These are phyloP conservation scores for Rhizopogon parksii DNA, from an alignment of 1,284 basidiomycete species.

Conservation along the genomic window DNA sequence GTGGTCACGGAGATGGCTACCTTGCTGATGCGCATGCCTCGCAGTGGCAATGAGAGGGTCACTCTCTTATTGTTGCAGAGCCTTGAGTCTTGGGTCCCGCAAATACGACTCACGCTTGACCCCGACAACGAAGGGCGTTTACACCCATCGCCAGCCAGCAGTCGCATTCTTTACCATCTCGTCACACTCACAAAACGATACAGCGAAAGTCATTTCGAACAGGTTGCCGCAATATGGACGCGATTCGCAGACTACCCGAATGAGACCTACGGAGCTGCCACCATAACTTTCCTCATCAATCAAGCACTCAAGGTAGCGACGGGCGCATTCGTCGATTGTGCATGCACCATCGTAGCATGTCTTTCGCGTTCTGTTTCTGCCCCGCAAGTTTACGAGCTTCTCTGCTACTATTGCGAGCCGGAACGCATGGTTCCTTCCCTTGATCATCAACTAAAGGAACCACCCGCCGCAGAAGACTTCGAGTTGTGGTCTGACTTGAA, in stretches of 20 bases:
- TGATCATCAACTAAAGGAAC: conserved; percentile 57
- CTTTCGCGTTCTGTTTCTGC: conserved; percentile 77
- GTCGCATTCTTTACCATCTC: conserved; percentile 73
- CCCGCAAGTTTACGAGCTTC: conserved; percentile 71
- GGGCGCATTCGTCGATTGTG: conserved; percentile 71
- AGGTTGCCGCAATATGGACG: conserved; percentile 78
- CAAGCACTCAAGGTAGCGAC: conserved; percentile 83
- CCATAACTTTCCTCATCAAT: conserved; percentile 80
- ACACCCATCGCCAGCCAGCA: conserved; percentile 52
- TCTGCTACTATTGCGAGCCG: conserved; percentile 82
- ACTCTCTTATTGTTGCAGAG: conserved; percentile 60
- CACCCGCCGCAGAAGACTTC: conserved; percentile 65
- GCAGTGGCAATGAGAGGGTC: conserved; percentile 40
- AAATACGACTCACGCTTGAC: conserved; percentile 54
- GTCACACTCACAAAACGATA: conserved; percentile 81
- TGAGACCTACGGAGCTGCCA: conserved; percentile 71
- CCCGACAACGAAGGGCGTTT: conserved; percentile 14
- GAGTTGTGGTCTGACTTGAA: conserved; percentile 71
- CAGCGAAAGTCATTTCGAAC: conserved; percentile 72
- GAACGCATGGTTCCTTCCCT: conserved; percentile 73
- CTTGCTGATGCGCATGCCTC: conserved; percentile 67
- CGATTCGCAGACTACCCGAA: conserved; percentile 67
- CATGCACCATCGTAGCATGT: conserved; percentile 78
- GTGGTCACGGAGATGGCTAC: conserved; percentile 72
- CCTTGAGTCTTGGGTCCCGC: conserved; percentile 75